These are phyloP conservation scores for Geranomyces michiganensis DNA, from an alignment of 192 early-diverging fungal species.

Conservation along the genomic window DNA sequence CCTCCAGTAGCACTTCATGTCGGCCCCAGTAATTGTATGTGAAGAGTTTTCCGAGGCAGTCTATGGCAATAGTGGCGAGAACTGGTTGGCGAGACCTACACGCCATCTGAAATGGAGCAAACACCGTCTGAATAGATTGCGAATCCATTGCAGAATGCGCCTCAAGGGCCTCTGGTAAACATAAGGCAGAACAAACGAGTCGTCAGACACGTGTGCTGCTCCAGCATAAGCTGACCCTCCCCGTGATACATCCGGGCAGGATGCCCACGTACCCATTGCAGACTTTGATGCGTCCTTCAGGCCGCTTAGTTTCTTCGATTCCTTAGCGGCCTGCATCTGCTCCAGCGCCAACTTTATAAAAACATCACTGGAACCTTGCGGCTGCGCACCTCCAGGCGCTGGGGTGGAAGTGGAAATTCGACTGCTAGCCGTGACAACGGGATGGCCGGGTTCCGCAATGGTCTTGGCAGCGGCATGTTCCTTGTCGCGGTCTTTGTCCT, in stretches of 20 bases:
- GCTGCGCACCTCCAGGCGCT: neutral
- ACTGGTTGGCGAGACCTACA: conserved; percentile 67
- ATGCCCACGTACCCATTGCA: conserved; percentile 37
- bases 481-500: neutral
- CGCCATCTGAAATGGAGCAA: conserved; percentile 71
- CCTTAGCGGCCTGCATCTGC: conserved; percentile 48
- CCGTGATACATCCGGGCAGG: neutral
- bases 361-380: conserved; percentile 41
- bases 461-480: neutral
- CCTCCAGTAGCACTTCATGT: conserved; percentile 25
- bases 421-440: neutral
- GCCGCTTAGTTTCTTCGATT: conserved; percentile 45
- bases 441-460: conserved; percentile 9
- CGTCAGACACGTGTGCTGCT: too few relatives aligned
- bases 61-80: conserved; percentile 63
- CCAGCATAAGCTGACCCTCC: too few relatives aligned
- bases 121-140: conserved; percentile 49
- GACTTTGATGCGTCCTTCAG: conserved; percentile 47
- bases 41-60: conserved; percentile 62
- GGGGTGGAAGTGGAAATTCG: neutral
- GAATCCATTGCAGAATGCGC: conserved; percentile 21
- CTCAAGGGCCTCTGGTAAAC: conserved; percentile 35
- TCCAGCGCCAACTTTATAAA: conserved; percentile 58
- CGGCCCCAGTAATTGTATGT: conserved; percentile 63
- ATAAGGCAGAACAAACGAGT: too few relatives aligned